phyloP scores from a whole-genome alignment of 495 filamentous ascomycete species.

The Pyrenula aspistea region DNA sequence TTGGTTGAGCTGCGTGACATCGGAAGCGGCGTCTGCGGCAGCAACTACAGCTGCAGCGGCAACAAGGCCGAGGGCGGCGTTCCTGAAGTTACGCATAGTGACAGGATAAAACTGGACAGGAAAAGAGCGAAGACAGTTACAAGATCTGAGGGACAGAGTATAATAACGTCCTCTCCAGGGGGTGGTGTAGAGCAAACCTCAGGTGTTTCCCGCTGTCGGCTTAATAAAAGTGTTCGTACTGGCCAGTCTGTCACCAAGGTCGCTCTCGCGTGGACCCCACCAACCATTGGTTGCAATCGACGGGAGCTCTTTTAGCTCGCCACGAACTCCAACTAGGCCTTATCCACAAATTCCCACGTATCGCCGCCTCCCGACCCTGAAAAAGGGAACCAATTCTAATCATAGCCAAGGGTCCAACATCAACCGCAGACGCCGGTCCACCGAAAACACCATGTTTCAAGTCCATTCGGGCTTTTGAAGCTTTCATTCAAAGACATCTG shows the following conservation, averaged over 20 bases:
- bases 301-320: not conserved
- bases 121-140: too few relatives aligned
- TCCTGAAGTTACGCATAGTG: conserved; percentile 1
- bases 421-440: not conserved
- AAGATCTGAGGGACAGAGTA: too few relatives aligned
- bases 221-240: not conserved
- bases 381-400: not conserved
- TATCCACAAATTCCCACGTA: not conserved
- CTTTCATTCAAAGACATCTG: not conserved
- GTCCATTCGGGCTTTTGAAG: too few relatives aligned
- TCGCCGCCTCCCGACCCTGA: not conserved
- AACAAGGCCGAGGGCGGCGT: conserved; percentile 42
- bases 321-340: not conserved
- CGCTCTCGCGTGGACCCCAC: not conserved
- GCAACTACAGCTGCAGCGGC: conserved; percentile 47
- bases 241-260: not conserved
- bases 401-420: not conserved
- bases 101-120: too few relatives aligned
- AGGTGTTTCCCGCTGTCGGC: not conserved
- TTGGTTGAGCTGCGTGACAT: conserved; percentile 73
- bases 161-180: too few relatives aligned
- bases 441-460: too few relatives aligned
- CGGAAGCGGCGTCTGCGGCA: conserved; percentile 43
- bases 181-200: too few relatives aligned
- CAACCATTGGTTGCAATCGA: not conserved